Conservation (phyloP, 352 stramenopile species). For the Phytophthora lateralis region DNA sequence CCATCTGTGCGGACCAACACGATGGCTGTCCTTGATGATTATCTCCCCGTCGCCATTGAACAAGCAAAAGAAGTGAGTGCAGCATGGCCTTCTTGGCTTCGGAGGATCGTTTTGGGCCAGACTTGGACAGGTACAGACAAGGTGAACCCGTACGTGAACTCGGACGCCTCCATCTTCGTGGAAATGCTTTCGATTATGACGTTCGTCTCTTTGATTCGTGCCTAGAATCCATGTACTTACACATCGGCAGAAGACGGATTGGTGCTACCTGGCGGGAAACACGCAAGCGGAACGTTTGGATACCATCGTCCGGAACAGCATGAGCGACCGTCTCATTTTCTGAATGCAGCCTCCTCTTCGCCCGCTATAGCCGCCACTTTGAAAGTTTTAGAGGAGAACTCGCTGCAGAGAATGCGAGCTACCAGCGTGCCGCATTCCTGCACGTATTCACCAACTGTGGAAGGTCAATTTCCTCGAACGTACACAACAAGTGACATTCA, state of each 20-base stretch:
- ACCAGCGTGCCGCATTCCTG: slow-evolving; percentile 14
- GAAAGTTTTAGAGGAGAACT: slow-evolving; percentile 30
- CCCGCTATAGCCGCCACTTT: slow-evolving; percentile 21
- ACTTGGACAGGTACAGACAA: slow-evolving; percentile 41
- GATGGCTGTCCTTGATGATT: background rate
- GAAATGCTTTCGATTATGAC: background rate
- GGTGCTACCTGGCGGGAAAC: background rate
- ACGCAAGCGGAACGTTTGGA: slow-evolving; percentile 43
- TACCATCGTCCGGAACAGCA: slow-evolving; percentile 23
- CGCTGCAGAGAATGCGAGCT: slow-evolving; percentile 17
- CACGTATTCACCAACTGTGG: slow-evolving; percentile 44
- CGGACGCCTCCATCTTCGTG: background rate
- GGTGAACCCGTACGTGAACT: slow-evolving; percentile 45
- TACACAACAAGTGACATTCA: slow-evolving; percentile 53
- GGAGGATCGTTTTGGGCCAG: slow-evolving; percentile 52
- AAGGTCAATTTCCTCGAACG: slow-evolving; percentile 49
- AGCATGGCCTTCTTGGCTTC: slow-evolving; percentile 59
- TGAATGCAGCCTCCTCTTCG: slow-evolving; percentile 8
- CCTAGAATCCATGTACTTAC: slow-evolving; percentile 58
- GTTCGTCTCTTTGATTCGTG: background rate
- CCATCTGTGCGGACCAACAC: background rate
- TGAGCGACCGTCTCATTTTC: slow-evolving; percentile 18
- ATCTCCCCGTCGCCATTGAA: background rate
- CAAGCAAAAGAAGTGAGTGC: background rate
- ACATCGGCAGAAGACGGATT: slow-evolving; percentile 12